A percentile compares a stretch with the other conserved stretches of the same genome.
Conservation (phyloP, 192 early-diverging fungal genomes). For the Lobulomyces angularis region DNA sequence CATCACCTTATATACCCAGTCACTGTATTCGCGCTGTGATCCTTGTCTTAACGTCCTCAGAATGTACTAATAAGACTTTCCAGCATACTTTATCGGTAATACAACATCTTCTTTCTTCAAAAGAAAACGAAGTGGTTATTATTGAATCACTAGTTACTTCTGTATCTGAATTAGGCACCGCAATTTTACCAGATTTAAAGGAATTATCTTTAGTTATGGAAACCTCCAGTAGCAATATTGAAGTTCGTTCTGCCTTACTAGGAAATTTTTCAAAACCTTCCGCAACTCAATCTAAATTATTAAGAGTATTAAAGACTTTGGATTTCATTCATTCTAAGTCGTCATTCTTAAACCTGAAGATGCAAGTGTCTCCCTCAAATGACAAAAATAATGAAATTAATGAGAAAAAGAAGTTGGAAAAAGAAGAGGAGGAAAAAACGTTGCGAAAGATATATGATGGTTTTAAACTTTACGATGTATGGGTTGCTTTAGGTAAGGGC, state of each 20-base stretch:
- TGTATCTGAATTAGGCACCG: conserved; percentile 53
- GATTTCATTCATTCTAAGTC: conserved; percentile 69
- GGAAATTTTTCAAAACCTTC: conserved; percentile 70
- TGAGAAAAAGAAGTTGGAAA: neutral
- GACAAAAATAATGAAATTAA: neutral
- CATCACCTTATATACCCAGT: conserved; percentile 70
- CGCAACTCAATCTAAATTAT: conserved; percentile 80
- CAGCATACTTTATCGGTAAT: conserved; percentile 84
- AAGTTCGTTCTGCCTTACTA: conserved; percentile 61
- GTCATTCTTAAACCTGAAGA: conserved; percentile 3
- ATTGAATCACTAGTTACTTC: conserved; percentile 64
- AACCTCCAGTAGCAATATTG: conserved; percentile 41
- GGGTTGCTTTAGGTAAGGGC: conserved; percentile 64
- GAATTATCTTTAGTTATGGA: conserved; percentile 48
- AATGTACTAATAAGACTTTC: conserved; percentile 87
- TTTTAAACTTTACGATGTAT: conserved; percentile 37
- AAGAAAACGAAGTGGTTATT: conserved; percentile 46
- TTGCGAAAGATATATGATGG: conserved; percentile 26
- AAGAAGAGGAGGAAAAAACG: conserved; percentile 10
- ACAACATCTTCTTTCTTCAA: conserved; percentile 57
- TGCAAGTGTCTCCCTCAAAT: conserved; percentile 1
- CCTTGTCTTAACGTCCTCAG: conserved; percentile 77
- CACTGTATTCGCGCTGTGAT: conserved; percentile 73
- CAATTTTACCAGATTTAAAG: conserved; percentile 57
- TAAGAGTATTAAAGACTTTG: conserved; percentile 86